Conservation (phyloP, 371 early-diverging fungal genomes). For the Mortierella sp. region DNA sequence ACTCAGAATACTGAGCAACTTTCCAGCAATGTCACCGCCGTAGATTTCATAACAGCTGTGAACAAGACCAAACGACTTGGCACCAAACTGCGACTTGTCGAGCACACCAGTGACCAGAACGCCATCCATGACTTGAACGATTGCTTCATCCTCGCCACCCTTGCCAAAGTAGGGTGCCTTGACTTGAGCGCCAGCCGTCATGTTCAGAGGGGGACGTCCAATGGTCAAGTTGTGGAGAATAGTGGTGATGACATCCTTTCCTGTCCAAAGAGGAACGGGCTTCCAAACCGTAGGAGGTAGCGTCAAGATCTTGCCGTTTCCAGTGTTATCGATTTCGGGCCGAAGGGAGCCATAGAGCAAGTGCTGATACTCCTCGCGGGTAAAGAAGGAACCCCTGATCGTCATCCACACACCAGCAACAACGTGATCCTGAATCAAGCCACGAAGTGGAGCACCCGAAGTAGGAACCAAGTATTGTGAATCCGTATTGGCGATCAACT, state of each 20-base stretch:
- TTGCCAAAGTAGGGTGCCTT: slow-evolving; percentile 90
- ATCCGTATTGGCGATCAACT: slow-evolving; percentile 95
- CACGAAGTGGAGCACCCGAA: slow-evolving; percentile 98
- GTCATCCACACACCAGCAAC: slow-evolving; percentile 97
- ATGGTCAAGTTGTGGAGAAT: slow-evolving; percentile 88
- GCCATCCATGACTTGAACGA: slow-evolving; percentile 87
- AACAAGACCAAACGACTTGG: slow-evolving; percentile 92
- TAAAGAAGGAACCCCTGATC: slow-evolving; percentile 90
- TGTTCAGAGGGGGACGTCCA: slow-evolving; percentile 81
- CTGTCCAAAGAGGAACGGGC: slow-evolving; percentile 95
- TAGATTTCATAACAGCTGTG: slow-evolving; percentile 98
- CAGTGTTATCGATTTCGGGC: slow-evolving; percentile 77
- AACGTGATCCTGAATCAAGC: slow-evolving; percentile 99
- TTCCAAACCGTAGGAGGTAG: slow-evolving; percentile 89
- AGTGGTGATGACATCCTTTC: slow-evolving; percentile 97
- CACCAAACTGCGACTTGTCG: slow-evolving; percentile 99
- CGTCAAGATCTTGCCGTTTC: slow-evolving; percentile 80
- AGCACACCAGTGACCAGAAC: slow-evolving; percentile 94
- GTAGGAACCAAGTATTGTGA: slow-evolving; percentile 99
- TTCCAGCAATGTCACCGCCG: slow-evolving; percentile 92
- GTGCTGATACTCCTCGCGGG: slow-evolving; percentile 93
- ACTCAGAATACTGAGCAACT: slow-evolving; percentile 93
- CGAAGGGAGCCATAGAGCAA: slow-evolving; percentile 89
- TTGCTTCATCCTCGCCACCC: slow-evolving; percentile 83
- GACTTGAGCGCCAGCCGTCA: slow-evolving; percentile 90